Evolutionary conservation across 2,329 filamentous ascomycete genomes (phyloP).

Genomic region (Aspergillus tamarii): DNA sequence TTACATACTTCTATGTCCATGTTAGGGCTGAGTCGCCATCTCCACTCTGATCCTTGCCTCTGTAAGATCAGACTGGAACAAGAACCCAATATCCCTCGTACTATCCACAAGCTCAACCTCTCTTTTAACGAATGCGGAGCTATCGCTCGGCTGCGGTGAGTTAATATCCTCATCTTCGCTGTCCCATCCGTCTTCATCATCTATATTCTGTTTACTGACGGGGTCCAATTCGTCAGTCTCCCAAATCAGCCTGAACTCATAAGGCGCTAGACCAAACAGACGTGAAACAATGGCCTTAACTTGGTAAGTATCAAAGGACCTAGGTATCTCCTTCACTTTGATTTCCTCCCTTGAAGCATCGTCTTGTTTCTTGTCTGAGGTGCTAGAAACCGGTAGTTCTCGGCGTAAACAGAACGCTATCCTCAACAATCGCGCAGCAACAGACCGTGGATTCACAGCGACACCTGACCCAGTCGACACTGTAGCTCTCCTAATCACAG

Average conservation of each 20-base stretch:
- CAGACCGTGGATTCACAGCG: constrained; percentile 71
- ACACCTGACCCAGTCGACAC: constrained; percentile 35
- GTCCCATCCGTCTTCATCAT: constrained; percentile 53
- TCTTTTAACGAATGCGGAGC: constrained; percentile 67
- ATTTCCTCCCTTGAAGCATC: constrained; percentile 1
- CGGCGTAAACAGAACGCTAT: constrained; percentile 61
- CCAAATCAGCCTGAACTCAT: constrained; percentile 72
- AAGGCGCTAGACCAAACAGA: constrained; percentile 67
- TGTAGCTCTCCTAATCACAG: constrained; percentile 60
- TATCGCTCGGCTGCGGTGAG: constrained; percentile 39
- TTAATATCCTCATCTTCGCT: constrained; percentile 46
- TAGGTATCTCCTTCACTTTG: constrained; percentile 65
- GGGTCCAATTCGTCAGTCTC: constrained; percentile 92
- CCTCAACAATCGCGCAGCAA: constrained; percentile 75
- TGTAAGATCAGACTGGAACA: constrained; percentile 66
- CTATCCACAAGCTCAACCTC: constrained; percentile 80
- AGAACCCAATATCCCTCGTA: constrained; percentile 80
- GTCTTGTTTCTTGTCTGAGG: background rate
- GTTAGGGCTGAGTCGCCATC: constrained; percentile 16
- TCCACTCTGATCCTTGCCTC: constrained; percentile 75
- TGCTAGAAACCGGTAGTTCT: background rate
- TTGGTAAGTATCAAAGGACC: constrained; percentile 76
- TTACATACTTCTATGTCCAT: background rate
- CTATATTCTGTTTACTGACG: constrained; percentile 64
- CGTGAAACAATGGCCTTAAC: constrained; percentile 77